phyloP scores from a whole-genome alignment of 2,329 filamentous ascomycete species.

The Zymoseptoria pseudotritici region DNA sequence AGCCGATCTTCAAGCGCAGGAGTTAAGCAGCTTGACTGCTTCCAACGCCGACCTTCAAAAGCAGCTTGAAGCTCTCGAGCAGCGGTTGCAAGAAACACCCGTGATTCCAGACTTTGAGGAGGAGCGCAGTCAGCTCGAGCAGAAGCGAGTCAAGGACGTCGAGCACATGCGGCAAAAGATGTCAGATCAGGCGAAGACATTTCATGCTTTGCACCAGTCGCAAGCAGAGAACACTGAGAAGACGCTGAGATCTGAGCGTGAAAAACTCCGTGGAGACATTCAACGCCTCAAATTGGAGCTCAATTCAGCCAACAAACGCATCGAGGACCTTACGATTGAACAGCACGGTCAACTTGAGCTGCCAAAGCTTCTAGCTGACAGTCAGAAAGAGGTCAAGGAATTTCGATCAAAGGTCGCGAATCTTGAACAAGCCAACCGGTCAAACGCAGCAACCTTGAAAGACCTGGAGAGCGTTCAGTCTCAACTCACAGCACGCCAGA shows the following conservation, averaged over 20 bases:
- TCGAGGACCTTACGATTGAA: neutral
- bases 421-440: neutral
- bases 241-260: conserved; percentile 3
- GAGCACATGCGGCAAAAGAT: conserved; percentile 2
- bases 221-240: conserved; percentile 11
- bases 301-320: neutral
- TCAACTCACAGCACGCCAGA: neutral
- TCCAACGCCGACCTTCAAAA: conserved; percentile 2
- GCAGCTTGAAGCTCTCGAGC: conserved; percentile 1
- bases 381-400: neutral
- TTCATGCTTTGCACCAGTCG: conserved; percentile 5
- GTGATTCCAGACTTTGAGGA: neutral
- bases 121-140: conserved; percentile 2
- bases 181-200: conserved; percentile 2
- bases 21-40: neutral
- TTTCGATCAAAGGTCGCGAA: neutral
- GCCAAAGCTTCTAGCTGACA: neutral
- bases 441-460: neutral
- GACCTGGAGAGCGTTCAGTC: neutral
- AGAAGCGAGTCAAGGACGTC: conserved; percentile 1
- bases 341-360: neutral
- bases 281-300: conserved; percentile 1
- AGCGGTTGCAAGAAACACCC: conserved; percentile 1
- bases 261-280: conserved; percentile 4
- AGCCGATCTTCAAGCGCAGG: conserved; percentile 1